Conservation (phyloP, 208 protist genomes). For the Leptomonas pyrrhocoris region DNA sequence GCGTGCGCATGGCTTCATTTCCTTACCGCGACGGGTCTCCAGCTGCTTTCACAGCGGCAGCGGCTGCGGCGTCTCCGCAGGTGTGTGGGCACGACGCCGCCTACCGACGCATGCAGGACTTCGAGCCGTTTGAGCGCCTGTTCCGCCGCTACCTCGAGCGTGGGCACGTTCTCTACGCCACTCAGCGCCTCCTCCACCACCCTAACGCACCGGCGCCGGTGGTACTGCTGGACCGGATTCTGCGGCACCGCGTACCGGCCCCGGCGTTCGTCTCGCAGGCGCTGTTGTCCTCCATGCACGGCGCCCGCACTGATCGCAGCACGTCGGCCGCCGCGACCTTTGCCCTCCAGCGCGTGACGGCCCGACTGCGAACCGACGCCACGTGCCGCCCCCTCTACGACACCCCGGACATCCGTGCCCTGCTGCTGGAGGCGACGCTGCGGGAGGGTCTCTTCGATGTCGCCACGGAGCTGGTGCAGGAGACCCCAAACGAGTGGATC, state of each 20-base stretch:
- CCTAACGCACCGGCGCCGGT: slow-evolving; percentile 65
- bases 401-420: slow-evolving; percentile 34
- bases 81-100: slow-evolving; percentile 15
- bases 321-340: slow-evolving; percentile 16
- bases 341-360: slow-evolving; percentile 25
- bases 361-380: slow-evolving; percentile 10
- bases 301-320: slow-evolving; percentile 14
- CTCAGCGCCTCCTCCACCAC: slow-evolving; percentile 54
- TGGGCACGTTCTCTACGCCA: slow-evolving; percentile 37
- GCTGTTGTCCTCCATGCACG: slow-evolving; percentile 38
- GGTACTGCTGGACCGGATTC: slow-evolving; percentile 50
- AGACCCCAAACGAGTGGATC: slow-evolving; percentile 53
- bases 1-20: slow-evolving; percentile 18
- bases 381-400: slow-evolving; percentile 43
- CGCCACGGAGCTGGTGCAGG: slow-evolving; percentile 46
- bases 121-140: slow-evolving; percentile 63
- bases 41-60: neutral
- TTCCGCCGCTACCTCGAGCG: slow-evolving; percentile 70
- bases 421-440: slow-evolving; percentile 63
- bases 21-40: neutral
- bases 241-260: slow-evolving; percentile 58
- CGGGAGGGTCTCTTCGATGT: slow-evolving; percentile 44
- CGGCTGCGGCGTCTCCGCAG: slow-evolving; percentile 2
- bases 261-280: slow-evolving; percentile 42
- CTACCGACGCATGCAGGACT: slow-evolving; percentile 35